Evolutionary conservation across 495 filamentous ascomycete species (phyloP), one percentile per base, ranked within the genome.

Genomic region (Staphylotrichum tortipilum): DNA sequence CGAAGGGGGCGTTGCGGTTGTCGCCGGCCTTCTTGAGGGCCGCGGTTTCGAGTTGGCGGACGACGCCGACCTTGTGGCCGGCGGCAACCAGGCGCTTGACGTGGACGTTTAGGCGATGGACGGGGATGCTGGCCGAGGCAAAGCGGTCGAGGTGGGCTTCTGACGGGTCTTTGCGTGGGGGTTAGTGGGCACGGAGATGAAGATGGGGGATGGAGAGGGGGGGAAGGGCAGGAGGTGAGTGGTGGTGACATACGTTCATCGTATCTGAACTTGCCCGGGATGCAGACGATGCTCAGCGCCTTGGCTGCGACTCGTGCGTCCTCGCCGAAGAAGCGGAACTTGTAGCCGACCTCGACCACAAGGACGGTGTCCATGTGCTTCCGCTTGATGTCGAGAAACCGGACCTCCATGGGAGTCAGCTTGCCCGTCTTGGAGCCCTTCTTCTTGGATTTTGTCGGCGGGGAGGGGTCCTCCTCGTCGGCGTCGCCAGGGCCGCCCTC

Each of bases 241-340:
- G 23, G n/a, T 10, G 7, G 7, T 7, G 22, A 68, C 75, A 56
- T 73, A 82, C 79, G 89, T 57, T 99, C 91, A 63, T 99, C 92
- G 53, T 87, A 99, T 57, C 94, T 71, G 56, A 90, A 81, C 61
- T 95, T 99, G 8, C 92, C 92, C 1, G 92, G 92, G 56, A 97
- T 96, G 60, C 92, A 99, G 30, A 97, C 86, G 58, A 99, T 97
- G 49, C 85, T 85, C 50, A 99, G 70, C 61, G 91, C 89, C 62
- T 92, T 95, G 6, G 89, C 85, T 14, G 92, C 94, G 47, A 81
- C 78, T 48, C 89, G 78, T 6, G 92, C 92, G 72, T 99, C 92
- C 59, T 96, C 91, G n/a, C 94, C 92, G 59, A 94, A 95, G 72
- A 99, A 95, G 35, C 83, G 79, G 71, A 92, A 99, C 64, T 99